These are phyloP conservation scores for Candida xiaguanensis DNA, from an alignment of 805 yeast species.

Conservation along the genomic window DNA sequence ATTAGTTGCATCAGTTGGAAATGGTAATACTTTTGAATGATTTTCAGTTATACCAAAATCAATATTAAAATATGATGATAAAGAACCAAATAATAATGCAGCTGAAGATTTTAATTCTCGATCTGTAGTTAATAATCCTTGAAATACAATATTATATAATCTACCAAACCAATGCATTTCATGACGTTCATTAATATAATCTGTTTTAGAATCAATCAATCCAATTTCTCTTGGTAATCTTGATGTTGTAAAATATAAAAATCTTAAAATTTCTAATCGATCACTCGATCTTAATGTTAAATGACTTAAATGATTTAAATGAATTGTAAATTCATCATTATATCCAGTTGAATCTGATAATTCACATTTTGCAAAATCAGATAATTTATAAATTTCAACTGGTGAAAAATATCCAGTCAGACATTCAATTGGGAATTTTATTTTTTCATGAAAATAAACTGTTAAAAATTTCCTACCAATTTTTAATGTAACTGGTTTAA, in stretches of 20 bases:
- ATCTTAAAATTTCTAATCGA: constrained; percentile 60
- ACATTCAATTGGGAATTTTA: constrained; percentile 16
- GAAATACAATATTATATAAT: constrained; percentile 58
- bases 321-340: constrained; percentile 33
- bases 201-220: constrained; percentile 21
- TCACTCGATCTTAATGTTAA: constrained; percentile 32
- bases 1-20: constrained; percentile 64
- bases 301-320: constrained; percentile 22
- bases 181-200: constrained; percentile 15
- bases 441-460: constrained; percentile 31
- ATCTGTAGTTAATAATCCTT: constrained; percentile 61
- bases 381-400: constrained; percentile 29
- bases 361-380: constrained; percentile 37
- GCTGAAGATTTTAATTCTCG: constrained; percentile 61
- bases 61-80: constrained; percentile 57
- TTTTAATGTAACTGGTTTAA: constrained; percentile 58
- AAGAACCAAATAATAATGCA: constrained; percentile 56
- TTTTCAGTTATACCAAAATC: constrained; percentile 56
- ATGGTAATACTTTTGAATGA: constrained; percentile 55
- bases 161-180: constrained; percentile 49
- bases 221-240: constrained; percentile 29
- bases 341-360: constrained; percentile 24
- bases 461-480: constrained; percentile 71
- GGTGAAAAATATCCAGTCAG: constrained; percentile 29
- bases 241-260: constrained; percentile 64